Evolutionary conservation across 495 filamentous ascomycete genomes (phyloP).

Genomic region (Xylaria telfairii): DNA sequence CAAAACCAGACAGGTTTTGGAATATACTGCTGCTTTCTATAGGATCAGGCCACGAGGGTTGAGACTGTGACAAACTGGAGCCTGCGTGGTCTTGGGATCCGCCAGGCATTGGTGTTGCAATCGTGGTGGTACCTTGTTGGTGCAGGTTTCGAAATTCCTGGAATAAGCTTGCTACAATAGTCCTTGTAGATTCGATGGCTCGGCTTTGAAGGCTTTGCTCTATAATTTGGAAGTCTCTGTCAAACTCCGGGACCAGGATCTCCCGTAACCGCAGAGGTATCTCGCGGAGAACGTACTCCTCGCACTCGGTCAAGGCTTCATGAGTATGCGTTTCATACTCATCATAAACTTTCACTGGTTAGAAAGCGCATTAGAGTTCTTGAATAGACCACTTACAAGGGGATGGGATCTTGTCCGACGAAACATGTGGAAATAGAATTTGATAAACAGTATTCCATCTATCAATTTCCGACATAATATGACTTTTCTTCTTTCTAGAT

Average conservation of each 20-base stretch:
- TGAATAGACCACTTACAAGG: slow-evolving; percentile 13
- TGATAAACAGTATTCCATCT: slow-evolving; percentile 24
- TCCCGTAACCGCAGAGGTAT: slow-evolving; percentile 21
- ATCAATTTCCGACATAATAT: slow-evolving; percentile 6
- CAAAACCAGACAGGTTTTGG: neutral
- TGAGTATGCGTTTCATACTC: slow-evolving; percentile 1
- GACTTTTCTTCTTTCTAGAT: slow-evolving; percentile 19
- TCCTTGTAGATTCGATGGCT: neutral
- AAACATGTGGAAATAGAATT: slow-evolving; percentile 25
- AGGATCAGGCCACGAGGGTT: neutral
- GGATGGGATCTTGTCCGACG: slow-evolving; percentile 20
- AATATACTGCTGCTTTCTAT: neutral
- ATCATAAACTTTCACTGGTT: slow-evolving; percentile 18
- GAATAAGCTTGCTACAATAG: slow-evolving; percentile 4
- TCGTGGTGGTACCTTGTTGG: neutral
- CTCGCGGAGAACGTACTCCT: slow-evolving; percentile 25
- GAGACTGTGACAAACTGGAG: neutral
- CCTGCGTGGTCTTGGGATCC: neutral
- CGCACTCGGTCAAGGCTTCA: slow-evolving; percentile 17
- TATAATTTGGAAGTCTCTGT: slow-evolving; percentile 25
- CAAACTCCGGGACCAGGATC: slow-evolving; percentile 11
- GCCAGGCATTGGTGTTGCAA: neutral
- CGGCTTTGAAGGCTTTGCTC: slow-evolving; percentile 13
- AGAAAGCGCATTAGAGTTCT: neutral
- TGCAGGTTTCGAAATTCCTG: slow-evolving; percentile 13